These are phyloP conservation scores for Emergomyces africanus DNA, from an alignment of 2,329 filamentous ascomycete genomes.

Conservation along the genomic window DNA sequence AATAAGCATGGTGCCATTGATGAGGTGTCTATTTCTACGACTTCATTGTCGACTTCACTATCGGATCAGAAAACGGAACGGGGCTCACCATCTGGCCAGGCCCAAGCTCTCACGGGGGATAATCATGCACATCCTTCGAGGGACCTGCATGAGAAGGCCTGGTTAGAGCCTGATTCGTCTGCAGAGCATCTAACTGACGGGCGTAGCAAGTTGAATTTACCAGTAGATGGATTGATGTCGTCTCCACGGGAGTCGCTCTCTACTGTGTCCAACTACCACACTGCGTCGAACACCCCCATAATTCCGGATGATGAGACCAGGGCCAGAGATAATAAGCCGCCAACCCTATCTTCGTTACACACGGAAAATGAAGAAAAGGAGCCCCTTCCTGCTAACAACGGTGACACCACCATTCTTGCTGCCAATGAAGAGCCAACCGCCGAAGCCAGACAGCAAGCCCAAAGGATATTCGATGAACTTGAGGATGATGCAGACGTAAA, in stretches of 20 bases:
- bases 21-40: background rate
- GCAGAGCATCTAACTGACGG: constrained; percentile 15
- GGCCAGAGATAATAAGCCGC: constrained; percentile 1
- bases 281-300: constrained; percentile 31
- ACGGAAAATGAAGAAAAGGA: constrained; percentile 10
- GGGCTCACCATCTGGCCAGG: background rate
- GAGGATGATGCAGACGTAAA: constrained; percentile 65
- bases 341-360: constrained; percentile 6
- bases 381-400: constrained; percentile 4
- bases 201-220: constrained; percentile 14
- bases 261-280: constrained; percentile 32
- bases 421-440: constrained; percentile 33
- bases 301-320: constrained; percentile 20
- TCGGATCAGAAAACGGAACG: background rate
- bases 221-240: constrained; percentile 15
- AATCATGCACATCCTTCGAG: background rate
- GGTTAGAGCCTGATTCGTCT: constrained; percentile 13
- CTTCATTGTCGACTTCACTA: background rate
- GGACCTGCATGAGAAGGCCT: constrained; percentile 2
- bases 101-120: background rate
- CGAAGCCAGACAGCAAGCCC: constrained; percentile 64
- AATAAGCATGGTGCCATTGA: background rate
- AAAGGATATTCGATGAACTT: constrained; percentile 70
- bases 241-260: constrained; percentile 25
- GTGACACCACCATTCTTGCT: background rate